These are phyloP conservation scores for Botrytis paeoniae DNA, from an alignment of 2,329 filamentous ascomycete species.

Conservation along the genomic window DNA sequence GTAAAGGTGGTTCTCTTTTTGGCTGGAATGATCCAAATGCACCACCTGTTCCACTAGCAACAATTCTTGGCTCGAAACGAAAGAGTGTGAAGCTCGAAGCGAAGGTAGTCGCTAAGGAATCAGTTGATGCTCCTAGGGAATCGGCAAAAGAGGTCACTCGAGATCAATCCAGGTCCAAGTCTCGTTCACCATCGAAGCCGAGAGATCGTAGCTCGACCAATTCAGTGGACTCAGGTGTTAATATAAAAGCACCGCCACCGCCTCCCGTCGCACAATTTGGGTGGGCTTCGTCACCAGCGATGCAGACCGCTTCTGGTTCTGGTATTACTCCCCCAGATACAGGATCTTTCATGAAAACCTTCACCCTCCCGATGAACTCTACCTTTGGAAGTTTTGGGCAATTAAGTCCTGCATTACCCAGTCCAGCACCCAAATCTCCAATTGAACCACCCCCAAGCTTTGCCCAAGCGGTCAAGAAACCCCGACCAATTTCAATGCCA, in stretches of 20 bases:
- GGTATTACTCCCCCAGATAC: neutral
- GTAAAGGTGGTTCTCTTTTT: conserved; percentile 52
- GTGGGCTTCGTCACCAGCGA: conserved; percentile 24
- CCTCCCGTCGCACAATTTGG: conserved; percentile 28
- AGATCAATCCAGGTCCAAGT: conserved; percentile 27
- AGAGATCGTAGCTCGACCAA: conserved; percentile 28
- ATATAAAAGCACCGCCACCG: conserved; percentile 17
- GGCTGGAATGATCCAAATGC: conserved; percentile 57
- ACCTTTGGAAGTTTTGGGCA: neutral
- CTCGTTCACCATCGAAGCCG: conserved; percentile 26
- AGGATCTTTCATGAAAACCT: neutral
- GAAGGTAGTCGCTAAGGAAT: conserved; percentile 4
- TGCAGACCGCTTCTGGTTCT: conserved; percentile 1
- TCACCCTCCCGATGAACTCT: neutral
- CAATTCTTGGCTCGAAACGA: conserved; percentile 28
- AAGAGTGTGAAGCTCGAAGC: conserved; percentile 25
- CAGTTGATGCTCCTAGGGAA: conserved; percentile 31
- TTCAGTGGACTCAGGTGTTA: conserved; percentile 15
- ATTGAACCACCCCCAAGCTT: conserved; percentile 9
- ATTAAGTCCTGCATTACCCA: neutral
- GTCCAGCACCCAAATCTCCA: neutral
- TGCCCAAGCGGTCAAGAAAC: neutral
- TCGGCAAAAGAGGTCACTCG: conserved; percentile 30
- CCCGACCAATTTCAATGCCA: conserved; percentile 14
- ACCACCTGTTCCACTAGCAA: conserved; percentile 48